Percentiles rank a stretch among this genome's conserved stretches.
Conservation (phyloP, 1,284 basidiomycete species). For the Puccinia novopanici region DNA sequence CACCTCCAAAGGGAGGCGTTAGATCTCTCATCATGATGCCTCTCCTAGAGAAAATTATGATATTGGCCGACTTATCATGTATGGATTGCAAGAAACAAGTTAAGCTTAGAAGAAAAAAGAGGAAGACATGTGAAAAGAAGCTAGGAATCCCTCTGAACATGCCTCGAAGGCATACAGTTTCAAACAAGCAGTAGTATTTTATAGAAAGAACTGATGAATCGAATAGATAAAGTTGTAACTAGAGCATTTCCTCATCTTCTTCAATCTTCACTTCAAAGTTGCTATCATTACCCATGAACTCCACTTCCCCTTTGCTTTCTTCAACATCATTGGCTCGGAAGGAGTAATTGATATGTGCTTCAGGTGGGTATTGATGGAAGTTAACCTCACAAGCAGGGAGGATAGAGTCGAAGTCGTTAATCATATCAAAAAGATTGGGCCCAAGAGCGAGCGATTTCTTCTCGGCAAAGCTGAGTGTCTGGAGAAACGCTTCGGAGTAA, state of each 20-base stretch:
- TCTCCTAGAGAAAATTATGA: too few relatives aligned
- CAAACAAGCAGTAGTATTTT: too few relatives aligned
- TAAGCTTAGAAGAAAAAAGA: too few relatives aligned
- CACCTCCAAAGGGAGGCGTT: too few relatives aligned
- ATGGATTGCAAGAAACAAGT: too few relatives aligned
- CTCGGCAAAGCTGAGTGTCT: slow-evolving; percentile 1
- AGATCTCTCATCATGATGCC: too few relatives aligned
- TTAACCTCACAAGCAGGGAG: background rate
- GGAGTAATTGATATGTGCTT: background rate
- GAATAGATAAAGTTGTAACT: too few relatives aligned
- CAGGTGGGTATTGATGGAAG: background rate
- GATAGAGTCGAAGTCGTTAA: background rate
- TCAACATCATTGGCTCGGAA: background rate
- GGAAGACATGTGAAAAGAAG: too few relatives aligned
- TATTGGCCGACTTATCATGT: too few relatives aligned
- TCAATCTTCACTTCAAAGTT: background rate
- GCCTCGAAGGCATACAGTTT: too few relatives aligned
- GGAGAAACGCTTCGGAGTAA: slow-evolving; percentile 14
- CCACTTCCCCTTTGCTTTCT: background rate
- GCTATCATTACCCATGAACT: background rate
- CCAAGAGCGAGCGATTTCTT: slow-evolving; percentile 18
- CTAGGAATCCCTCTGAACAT: too few relatives aligned
- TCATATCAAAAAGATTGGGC: background rate
- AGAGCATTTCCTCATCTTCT: background rate
- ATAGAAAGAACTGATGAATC: too few relatives aligned